Conservation (phyloP, 192 early-diverging fungal species). For the Coemansia reversa region DNA sequence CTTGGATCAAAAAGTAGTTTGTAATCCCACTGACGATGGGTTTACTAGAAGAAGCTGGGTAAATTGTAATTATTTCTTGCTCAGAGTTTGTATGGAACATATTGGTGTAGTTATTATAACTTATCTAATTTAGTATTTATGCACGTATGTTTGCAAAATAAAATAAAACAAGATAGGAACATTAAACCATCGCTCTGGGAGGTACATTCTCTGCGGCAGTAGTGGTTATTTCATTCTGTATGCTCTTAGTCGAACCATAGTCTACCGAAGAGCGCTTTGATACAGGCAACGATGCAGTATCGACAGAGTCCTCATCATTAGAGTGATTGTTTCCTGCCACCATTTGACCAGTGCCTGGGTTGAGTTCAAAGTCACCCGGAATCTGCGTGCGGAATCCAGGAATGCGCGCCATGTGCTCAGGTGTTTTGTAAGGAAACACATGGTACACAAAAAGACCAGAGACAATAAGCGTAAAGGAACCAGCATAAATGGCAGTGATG, state of each 20-base stretch:
- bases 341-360: constrained; percentile 8
- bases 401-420: constrained; percentile 45
- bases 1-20: too few relatives aligned
- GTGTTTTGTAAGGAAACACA: constrained; percentile 58
- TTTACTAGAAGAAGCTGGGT: too few relatives aligned
- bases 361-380: constrained; percentile 36
- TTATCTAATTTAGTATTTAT: too few relatives aligned
- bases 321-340: not conserved
- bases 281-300: not conserved
- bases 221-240: not conserved
- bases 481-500: constrained; percentile 63
- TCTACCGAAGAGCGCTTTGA: constrained; percentile 5
- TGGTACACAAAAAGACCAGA: constrained; percentile 69
- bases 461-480: constrained; percentile 67
- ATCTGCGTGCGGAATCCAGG: constrained; percentile 41
- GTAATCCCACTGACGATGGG: too few relatives aligned
- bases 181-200: not conserved
- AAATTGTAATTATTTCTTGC: too few relatives aligned
- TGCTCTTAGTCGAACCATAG: constrained; percentile 5
- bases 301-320: too few relatives aligned
- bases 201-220: not conserved
- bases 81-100: too few relatives aligned
- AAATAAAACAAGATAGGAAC: not conserved
- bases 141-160: too few relatives aligned
- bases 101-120: too few relatives aligned